Base-by-base conservation (phyloP, 1,284 basidiomycete species). In the Clitocybe nebularis region DNA sequence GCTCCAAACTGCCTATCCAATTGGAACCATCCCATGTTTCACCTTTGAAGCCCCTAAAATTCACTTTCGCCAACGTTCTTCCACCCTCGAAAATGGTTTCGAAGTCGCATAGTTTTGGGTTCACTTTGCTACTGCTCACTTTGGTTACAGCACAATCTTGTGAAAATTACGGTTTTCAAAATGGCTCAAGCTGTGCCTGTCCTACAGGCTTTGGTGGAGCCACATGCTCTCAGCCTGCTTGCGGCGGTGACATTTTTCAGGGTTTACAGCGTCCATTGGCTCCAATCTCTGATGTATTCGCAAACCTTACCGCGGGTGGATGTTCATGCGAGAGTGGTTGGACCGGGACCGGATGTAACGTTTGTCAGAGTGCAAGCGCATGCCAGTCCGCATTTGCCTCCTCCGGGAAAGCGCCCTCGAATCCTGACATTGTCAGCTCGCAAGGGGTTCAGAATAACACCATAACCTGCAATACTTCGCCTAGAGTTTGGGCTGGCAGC, bases 191-290 rank as follows among this genome's bases (percentile, higher is more conserved):
- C 7, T 92, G 89, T 56, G 63, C 72, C 16, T 93, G 89, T 60
- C 89, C 88, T 5, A 72, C 78, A 13, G 89, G 89, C 8, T 88
- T 87, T 55, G 85, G 84, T 13, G 85, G 84, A 6, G 48, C 76
- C 22, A 74, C 73, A n/a, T 89, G 86, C 56, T 73, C 78, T 1
- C 72, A 78, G 49, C 76, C 84, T 0, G 78, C 73, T 0, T 93
- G 90, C 49, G 88, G 88, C 1, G 89, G 89, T 0, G 83, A 75
- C 39, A 76, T 93, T 37, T 91, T 91, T 51, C 75, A 89, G 52
- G 84, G 82, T 22, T 58, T 74, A 0, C 60, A 69, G 33, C 77
- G 86, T 4, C 60, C 76, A 13, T 59, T 84, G 10, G 64, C 74
- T 2, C 61, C 73, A 9, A 55, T 58, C 2, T 54, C 71, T 0